Conservation (phyloP, 192 early-diverging fungal species). For the Dissophora ornata region DNA sequence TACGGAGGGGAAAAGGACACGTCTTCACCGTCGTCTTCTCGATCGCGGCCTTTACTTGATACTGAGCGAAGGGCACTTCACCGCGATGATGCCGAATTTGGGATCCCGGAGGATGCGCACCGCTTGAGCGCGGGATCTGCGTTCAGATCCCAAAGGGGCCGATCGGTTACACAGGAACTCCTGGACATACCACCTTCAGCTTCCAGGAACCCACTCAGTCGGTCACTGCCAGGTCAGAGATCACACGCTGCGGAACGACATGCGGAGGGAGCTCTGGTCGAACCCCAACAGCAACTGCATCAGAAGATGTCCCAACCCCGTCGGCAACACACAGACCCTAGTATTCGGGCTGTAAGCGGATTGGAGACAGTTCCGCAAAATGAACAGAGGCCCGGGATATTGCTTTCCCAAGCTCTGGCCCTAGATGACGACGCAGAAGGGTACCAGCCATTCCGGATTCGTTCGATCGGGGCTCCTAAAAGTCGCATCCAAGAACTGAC, state of each 20-base stretch:
- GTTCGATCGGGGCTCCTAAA: neutral
- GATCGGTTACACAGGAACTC: neutral
- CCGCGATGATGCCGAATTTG: neutral
- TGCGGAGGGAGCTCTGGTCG: neutral
- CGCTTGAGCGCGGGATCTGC: conserved; percentile 4
- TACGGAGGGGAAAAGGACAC: conserved; percentile 5
- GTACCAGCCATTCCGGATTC: conserved; percentile 3
- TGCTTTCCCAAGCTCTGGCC: too few relatives aligned
- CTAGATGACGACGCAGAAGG: neutral
- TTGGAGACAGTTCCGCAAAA: too few relatives aligned
- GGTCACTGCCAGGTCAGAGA: conserved; percentile 18
- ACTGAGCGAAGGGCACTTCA: neutral
- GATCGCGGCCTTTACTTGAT: neutral
- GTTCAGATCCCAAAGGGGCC: conserved; percentile 1
- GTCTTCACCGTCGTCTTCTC: neutral
- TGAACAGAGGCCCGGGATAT: too few relatives aligned
- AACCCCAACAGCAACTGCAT: neutral
- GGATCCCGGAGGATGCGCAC: conserved; percentile 1
- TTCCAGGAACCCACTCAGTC: conserved; percentile 4
- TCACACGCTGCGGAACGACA: neutral
- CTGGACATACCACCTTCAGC: neutral
- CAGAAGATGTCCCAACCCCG: neutral
- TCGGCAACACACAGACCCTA: neutral
- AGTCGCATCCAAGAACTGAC: conserved; percentile 3
- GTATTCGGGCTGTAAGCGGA: neutral